Percentiles rank a stretch among this genome's conserved stretches.
Evolutionary conservation across 1,139 yeast genomes (phyloP).

Genomic region (Pichia sp.): DNA sequence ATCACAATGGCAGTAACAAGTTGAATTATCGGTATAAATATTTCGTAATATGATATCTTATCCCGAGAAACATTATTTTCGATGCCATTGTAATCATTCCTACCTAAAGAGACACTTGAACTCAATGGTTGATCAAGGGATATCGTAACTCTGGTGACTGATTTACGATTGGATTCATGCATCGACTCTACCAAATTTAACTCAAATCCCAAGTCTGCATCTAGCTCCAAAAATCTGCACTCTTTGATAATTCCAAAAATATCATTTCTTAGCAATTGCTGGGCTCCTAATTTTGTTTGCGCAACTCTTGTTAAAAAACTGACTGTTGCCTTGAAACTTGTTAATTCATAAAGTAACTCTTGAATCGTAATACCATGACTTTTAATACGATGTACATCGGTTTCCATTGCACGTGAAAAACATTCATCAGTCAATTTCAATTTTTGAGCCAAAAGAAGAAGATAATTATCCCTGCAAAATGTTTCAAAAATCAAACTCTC

Average conservation of each 20-base stretch:
- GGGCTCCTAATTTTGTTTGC: slow-evolving; percentile 72
- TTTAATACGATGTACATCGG: slow-evolving; percentile 8
- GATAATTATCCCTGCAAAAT: slow-evolving; percentile 60
- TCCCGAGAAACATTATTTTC: slow-evolving; percentile 7
- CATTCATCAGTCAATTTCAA: slow-evolving; percentile 66
- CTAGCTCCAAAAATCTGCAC: slow-evolving; percentile 57
- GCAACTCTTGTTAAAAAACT: slow-evolving; percentile 71
- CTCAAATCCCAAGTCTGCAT: slow-evolving; percentile 75
- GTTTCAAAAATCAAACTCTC: slow-evolving; percentile 57
- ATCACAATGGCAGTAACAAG: slow-evolving; percentile 62
- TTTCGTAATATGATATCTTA: slow-evolving; percentile 55
- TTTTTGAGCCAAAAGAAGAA: slow-evolving; percentile 61
- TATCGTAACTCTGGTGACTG: slow-evolving; percentile 39
- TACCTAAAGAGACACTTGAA: slow-evolving; percentile 17
- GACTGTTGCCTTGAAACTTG: slow-evolving; percentile 69
- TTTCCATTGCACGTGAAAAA: slow-evolving; percentile 36
- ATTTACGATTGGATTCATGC: slow-evolving; percentile 18
- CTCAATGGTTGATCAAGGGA: slow-evolving; percentile 49
- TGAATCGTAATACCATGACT: slow-evolving; percentile 42
- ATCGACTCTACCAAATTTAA: slow-evolving; percentile 31
- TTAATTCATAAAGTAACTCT: slow-evolving; percentile 60
- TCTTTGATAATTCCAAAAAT: slow-evolving; percentile 57
- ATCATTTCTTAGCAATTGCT: slow-evolving; percentile 69
- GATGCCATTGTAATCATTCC: background rate
- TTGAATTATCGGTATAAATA: slow-evolving; percentile 75